These are phyloP conservation scores for Euryodendron excelsum DNA, from an alignment of 148 eudicot genomes.

Conservation along the genomic window DNA sequence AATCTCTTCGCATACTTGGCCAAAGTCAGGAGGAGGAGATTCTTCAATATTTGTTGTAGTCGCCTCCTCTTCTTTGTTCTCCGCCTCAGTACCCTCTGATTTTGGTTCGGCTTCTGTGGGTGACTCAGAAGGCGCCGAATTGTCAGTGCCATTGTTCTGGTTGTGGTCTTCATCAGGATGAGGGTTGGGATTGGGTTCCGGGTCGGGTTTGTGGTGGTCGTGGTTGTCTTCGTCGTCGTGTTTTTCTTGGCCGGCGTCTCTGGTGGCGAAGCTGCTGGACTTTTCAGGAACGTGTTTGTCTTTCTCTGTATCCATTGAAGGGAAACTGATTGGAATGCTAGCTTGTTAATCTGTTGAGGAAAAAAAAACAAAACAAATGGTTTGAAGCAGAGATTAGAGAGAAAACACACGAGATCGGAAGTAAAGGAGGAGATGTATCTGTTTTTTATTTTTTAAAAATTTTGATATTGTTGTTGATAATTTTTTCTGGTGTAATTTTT, in stretches of 20 bases:
- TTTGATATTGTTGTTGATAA: neutral
- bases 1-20: constrained; percentile 31
- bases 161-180: neutral
- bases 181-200: neutral
- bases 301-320: constrained; percentile 30
- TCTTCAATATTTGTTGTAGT: neutral
- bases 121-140: neutral
- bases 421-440: neutral
- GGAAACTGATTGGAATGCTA: too few species aligned
- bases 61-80: constrained; percentile 9
- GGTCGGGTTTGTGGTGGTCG: neutral
- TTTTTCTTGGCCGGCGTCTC: neutral
- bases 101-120: neutral
- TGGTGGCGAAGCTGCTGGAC: neutral
- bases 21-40: constrained; percentile 30
- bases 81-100: neutral
- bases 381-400: neutral
- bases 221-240: neutral
- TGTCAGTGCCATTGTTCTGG: neutral
- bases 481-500: neutral
- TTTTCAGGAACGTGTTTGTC: constrained; percentile 22
- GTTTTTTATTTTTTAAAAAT: neutral
- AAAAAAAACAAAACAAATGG: neutral
- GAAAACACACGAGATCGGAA: neutral
- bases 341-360: neutral